A percentile compares a stretch with the other conserved stretches of the same genome.
phyloP scores from a whole-genome alignment of 768 basidiomycete genomes.

The Boletellus ananas region DNA sequence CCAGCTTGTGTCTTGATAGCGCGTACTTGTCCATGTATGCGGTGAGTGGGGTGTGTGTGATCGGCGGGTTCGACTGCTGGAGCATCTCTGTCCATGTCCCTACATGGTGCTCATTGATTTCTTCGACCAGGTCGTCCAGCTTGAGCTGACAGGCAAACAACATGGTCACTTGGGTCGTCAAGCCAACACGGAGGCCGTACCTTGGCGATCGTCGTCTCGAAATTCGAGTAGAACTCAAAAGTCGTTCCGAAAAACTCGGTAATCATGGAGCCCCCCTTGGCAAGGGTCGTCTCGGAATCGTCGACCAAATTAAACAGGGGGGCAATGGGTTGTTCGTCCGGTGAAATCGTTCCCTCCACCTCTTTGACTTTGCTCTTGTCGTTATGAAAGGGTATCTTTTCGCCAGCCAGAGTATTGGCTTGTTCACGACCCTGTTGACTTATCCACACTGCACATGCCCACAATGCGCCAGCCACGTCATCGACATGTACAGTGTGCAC shows the following conservation, averaged over 20 bases:
- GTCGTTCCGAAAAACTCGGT: slow-evolving; percentile 74
- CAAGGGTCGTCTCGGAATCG: slow-evolving; percentile 66
- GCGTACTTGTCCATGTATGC: slow-evolving; percentile 78
- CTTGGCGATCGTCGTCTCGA: slow-evolving; percentile 66
- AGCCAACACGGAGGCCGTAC: slow-evolving; percentile 32
- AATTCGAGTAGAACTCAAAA: slow-evolving; percentile 74
- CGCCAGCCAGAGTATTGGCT: slow-evolving; percentile 53
- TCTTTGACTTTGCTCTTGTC: slow-evolving; percentile 66
- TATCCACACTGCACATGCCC: slow-evolving; percentile 80
- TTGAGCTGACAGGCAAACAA: slow-evolving; percentile 42
- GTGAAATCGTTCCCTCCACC: slow-evolving; percentile 57
- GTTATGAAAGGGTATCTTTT: slow-evolving; percentile 40
- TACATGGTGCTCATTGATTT: slow-evolving; percentile 83
- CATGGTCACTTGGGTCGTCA: not conserved
- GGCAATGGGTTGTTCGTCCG: slow-evolving; percentile 56
- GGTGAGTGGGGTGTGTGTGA: slow-evolving; percentile 65
- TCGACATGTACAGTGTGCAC: slow-evolving; percentile 74
- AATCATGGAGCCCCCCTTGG: slow-evolving; percentile 61
- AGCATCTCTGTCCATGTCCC: slow-evolving; percentile 83
- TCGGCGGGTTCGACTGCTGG: slow-evolving; percentile 61
- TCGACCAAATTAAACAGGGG: slow-evolving; percentile 87
- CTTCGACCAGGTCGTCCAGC: slow-evolving; percentile 69
- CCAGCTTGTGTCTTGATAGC: slow-evolving; percentile 65
- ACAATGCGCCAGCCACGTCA: slow-evolving; percentile 74
- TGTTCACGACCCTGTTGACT: slow-evolving; percentile 55